Evolutionary conservation across 83 land plant species (phyloP).

Genomic region (Picea abies): DNA sequence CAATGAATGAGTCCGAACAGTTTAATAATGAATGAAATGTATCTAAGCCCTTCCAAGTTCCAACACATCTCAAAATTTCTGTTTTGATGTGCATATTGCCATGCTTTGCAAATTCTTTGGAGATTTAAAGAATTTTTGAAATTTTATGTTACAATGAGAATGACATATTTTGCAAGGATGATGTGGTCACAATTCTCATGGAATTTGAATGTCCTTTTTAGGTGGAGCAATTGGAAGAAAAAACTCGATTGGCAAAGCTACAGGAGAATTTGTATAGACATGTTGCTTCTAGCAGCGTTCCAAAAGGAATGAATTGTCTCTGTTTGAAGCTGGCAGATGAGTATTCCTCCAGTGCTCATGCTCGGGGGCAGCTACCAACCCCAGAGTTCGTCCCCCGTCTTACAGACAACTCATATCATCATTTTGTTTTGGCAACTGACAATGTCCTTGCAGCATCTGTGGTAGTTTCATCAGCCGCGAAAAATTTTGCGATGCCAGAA

Average conservation of each 20-base stretch:
- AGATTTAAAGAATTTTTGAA: too few relatives aligned
- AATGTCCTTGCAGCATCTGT: conserved; percentile 91
- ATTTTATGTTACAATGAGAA: too few relatives aligned
- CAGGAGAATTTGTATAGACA: conserved; percentile 70
- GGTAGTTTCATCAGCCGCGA: conserved; percentile 63
- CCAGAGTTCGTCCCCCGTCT: conserved; percentile 73
- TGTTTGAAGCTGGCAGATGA: conserved; percentile 72
- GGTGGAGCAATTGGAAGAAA: conserved; percentile 46
- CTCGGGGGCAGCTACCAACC: conserved; percentile 68
- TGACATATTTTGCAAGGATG: too few relatives aligned
- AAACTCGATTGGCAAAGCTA: conserved; percentile 42
- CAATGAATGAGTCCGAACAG: too few relatives aligned
- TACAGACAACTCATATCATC: conserved; percentile 57
- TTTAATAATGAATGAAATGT: too few relatives aligned
- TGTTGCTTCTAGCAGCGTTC: conserved; percentile 76
- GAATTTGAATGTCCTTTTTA: too few relatives aligned
- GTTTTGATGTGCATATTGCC: too few relatives aligned
- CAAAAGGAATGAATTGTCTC: conserved; percentile 83
- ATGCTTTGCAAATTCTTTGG: too few relatives aligned
- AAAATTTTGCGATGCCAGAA: conserved; percentile 49
- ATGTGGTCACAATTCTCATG: too few relatives aligned
- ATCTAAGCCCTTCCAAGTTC: too few relatives aligned
- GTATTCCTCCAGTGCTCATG: conserved; percentile 69
- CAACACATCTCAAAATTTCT: too few relatives aligned
- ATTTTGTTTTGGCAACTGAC: conserved; percentile 72